Evolutionary conservation across 2,329 filamentous ascomycete species (phyloP).

Genomic region (Ambrosiella beaveri): DNA sequence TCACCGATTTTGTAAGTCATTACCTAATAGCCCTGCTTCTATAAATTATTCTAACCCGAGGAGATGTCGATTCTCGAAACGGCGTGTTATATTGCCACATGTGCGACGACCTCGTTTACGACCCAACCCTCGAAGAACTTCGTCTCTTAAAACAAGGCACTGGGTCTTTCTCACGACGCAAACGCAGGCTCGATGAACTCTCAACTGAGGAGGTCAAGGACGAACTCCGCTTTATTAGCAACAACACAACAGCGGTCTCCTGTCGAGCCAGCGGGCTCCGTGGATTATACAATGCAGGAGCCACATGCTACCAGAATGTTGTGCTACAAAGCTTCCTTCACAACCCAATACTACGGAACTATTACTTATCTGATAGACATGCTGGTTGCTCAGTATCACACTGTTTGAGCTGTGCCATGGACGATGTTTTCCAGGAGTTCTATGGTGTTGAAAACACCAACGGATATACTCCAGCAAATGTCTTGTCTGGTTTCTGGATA

Average conservation of each 20-base stretch:
- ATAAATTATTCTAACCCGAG: slow-evolving; percentile 16
- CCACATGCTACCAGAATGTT: slow-evolving; percentile 95
- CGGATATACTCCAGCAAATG: slow-evolving; percentile 76
- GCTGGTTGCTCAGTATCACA: slow-evolving; percentile 47
- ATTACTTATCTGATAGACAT: slow-evolving; percentile 83
- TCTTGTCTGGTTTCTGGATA: slow-evolving; percentile 81
- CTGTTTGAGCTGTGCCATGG: slow-evolving; percentile 53
- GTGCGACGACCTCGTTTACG: slow-evolving; percentile 69
- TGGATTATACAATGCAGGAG: slow-evolving; percentile 93
- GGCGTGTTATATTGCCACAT: slow-evolving; percentile 65
- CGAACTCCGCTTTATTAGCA: slow-evolving; percentile 58
- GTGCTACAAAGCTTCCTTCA: slow-evolving; percentile 86
- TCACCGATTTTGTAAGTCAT: slow-evolving; percentile 52
- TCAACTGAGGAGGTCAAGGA: slow-evolving; percentile 48
- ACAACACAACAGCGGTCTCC: slow-evolving; percentile 62
- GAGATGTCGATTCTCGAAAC: slow-evolving; percentile 61
- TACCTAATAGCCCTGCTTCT: not conserved
- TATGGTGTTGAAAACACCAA: slow-evolving; percentile 62
- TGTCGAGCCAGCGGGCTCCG: slow-evolving; percentile 78
- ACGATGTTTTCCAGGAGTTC: slow-evolving; percentile 57
- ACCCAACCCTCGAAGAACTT: slow-evolving; percentile 61
- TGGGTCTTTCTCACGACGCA: slow-evolving; percentile 49
- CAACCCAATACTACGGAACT: slow-evolving; percentile 80
- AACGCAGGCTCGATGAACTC: slow-evolving; percentile 59
- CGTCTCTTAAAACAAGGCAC: slow-evolving; percentile 52